Conservation (phyloP, 2,329 filamentous ascomycete genomes). For the Ceratocystis variospora region DNA sequence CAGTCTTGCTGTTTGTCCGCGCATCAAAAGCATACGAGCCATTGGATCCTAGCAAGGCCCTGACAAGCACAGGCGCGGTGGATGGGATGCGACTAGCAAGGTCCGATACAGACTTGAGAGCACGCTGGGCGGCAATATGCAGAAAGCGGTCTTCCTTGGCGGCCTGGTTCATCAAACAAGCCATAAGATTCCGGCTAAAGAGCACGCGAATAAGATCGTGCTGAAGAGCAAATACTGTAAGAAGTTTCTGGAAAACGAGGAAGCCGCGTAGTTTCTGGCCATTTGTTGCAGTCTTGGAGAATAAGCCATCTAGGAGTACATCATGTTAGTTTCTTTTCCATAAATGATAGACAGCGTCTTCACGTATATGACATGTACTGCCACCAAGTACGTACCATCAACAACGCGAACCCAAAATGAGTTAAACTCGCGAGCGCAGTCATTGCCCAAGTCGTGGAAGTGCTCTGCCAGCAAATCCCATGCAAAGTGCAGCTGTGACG, state of each 20-base stretch:
- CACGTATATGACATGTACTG: not conserved
- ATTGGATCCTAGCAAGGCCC: constrained; percentile 53
- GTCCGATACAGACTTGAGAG: constrained; percentile 55
- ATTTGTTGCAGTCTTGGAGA: constrained; percentile 66
- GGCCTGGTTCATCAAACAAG: constrained; percentile 70
- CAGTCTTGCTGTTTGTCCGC: constrained; percentile 69
- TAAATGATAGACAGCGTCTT: not conserved
- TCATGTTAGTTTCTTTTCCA: not conserved
- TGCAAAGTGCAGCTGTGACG: constrained; percentile 69
- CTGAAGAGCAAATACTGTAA: constrained; percentile 40
- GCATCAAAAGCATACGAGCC: constrained; percentile 73
- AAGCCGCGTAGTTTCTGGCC: constrained; percentile 90
- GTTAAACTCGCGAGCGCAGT: constrained; percentile 41
- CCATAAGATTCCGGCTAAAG: constrained; percentile 73
- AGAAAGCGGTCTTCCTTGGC: constrained; percentile 64
- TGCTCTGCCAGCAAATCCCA: constrained; percentile 65
- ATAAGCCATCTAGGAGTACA: constrained; percentile 53
- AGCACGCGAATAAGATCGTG: constrained; percentile 39
- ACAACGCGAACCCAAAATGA: constrained; percentile 79
- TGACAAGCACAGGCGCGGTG: constrained; percentile 47
- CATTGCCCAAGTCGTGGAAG: constrained; percentile 31
- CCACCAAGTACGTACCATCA: constrained; percentile 50
- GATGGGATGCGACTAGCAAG: constrained; percentile 48
- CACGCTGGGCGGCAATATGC: constrained; percentile 63
- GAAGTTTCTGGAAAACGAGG: constrained; percentile 65